Evolutionary conservation across 768 basidiomycete genomes (phyloP), one percentile per base, ranked within the genome.

Genomic region (Amylocystis lapponica): DNA sequence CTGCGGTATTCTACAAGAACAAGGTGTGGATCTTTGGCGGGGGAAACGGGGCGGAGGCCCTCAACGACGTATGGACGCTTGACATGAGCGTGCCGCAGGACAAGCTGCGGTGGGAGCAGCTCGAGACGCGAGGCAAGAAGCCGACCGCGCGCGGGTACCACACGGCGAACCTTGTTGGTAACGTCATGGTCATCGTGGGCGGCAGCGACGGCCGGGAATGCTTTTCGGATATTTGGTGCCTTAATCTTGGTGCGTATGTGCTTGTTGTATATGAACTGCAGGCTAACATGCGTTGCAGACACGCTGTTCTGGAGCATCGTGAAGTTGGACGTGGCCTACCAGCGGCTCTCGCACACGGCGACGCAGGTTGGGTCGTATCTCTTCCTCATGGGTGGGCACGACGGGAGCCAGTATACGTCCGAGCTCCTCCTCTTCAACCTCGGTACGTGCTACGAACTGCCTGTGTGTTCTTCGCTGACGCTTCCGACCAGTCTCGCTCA

Each of bases 291-390:
- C 16, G 3, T 19, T 14, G 13, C 38, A 67, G 65, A 65, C 21
- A 53, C 59, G 8, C 45, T 59, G 3, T 27, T 47, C 10, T 67
- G 67, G 65, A 74, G 63, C 25, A 61, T 68, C 39, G 63, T 78
- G 5, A 69, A 70, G 47, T 68, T 64, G 9, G 59, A 54, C 19
- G 65, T 43, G 57, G 58, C 60, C 52, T 61, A 83, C 54, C 78
- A 80, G 48, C 77, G 89, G 9, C 70, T 94, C 32, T 83, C 86
- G 21, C 94, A 97, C 53, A 86, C 84, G 10, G 75, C 91, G 12
- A 91, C 92, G 0, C 88, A 86, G 60, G 86, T 97, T 13, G 92
- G 94, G 23, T 91, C 89, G 1, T 94, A 90, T 58, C 75, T 97
- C 1, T 93, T 94, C 66, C 74, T 95, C 41, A 70, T 83, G 33